These are phyloP conservation scores for Rhamnella rubrinervis DNA, from an alignment of 331 rosid species.

Conservation along the genomic window DNA sequence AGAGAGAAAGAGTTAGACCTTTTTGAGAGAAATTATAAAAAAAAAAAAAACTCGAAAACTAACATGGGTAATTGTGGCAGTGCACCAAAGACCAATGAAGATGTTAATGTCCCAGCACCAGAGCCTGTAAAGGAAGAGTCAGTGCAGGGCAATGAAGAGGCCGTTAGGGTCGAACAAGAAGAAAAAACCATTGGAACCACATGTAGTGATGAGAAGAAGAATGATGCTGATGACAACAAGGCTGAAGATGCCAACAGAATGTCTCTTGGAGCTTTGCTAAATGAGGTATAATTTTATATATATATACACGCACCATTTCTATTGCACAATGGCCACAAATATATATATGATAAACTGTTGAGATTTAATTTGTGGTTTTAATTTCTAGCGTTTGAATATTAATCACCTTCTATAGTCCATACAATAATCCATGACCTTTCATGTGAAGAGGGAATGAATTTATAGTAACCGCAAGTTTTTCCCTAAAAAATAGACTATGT, in stretches of 20 bases:
- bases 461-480: too few relatives aligned
- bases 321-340: not conserved
- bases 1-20: conserved; percentile 14
- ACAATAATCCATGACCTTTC: too few relatives aligned
- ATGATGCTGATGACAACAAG: not conserved
- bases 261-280: conserved; percentile 29
- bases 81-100: conserved; percentile 32
- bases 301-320: not conserved
- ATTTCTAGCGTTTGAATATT: too few relatives aligned
- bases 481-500: too few relatives aligned
- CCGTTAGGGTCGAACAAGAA: not conserved
- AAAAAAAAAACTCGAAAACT: not conserved
- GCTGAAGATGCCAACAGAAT: conserved; percentile 5
- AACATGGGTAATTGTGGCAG: conserved; percentile 39
- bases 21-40: not conserved
- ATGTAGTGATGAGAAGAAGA: conserved; percentile 6
- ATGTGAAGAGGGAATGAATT: too few relatives aligned
- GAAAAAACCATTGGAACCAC: not conserved
- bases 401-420: too few relatives aligned
- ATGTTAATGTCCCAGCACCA: conserved; percentile 10
- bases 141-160: not conserved
- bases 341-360: not conserved
- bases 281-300: not conserved
- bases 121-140: conserved; percentile 14
- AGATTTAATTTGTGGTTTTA: not conserved